A percentile compares a stretch with the other conserved stretches of the same genome.
These are phyloP conservation scores for Fusarium scirpi DNA, from an alignment of 2,329 filamentous ascomycete species.

Conservation along the genomic window DNA sequence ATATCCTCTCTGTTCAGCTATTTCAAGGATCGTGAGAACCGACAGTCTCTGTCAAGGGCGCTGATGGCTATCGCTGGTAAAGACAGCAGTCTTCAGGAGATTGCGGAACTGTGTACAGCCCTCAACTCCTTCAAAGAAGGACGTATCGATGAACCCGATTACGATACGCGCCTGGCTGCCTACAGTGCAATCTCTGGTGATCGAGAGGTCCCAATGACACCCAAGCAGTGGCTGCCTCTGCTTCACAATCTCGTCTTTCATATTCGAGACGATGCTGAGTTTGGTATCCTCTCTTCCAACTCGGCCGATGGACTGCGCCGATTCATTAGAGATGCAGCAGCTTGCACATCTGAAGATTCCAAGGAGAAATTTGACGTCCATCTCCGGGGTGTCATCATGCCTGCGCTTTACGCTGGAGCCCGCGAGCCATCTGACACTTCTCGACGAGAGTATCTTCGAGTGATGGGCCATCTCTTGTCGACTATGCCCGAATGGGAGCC, in stretches of 20 bases:
- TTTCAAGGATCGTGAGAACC: conserved; percentile 84
- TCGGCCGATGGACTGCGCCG: conserved; percentile 83
- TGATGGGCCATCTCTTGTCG: conserved; percentile 83
- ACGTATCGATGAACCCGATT: conserved; percentile 87
- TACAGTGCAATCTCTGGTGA: conserved; percentile 78
- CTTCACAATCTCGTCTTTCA: conserved; percentile 91
- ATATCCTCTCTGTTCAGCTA: conserved; percentile 88
- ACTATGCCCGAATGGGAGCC: conserved; percentile 76
- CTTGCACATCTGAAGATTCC: conserved; percentile 52
- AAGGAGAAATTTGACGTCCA: conserved; percentile 65
- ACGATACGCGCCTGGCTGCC: conserved; percentile 81
- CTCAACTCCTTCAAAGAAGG: conserved; percentile 82
- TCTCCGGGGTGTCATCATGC: conserved; percentile 74
- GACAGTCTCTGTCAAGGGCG: conserved; percentile 79
- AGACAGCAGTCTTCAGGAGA: conserved; percentile 68
- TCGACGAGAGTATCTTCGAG: conserved; percentile 81
- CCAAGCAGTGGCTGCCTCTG: conserved; percentile 86
- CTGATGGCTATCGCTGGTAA: conserved; percentile 76
- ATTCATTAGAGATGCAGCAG: conserved; percentile 75
- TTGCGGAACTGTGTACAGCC: conserved; percentile 78
- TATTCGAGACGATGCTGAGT: conserved; percentile 87
- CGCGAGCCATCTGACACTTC: conserved; percentile 86
- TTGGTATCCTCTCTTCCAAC: conserved; percentile 82
- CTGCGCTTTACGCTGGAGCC: conserved; percentile 80
- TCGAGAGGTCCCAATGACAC: conserved; percentile 69